Percentiles rank a stretch among this genome's conserved stretches.
Conservation (phyloP, 2,329 filamentous ascomycete species). For the Neobulgaria alba region DNA sequence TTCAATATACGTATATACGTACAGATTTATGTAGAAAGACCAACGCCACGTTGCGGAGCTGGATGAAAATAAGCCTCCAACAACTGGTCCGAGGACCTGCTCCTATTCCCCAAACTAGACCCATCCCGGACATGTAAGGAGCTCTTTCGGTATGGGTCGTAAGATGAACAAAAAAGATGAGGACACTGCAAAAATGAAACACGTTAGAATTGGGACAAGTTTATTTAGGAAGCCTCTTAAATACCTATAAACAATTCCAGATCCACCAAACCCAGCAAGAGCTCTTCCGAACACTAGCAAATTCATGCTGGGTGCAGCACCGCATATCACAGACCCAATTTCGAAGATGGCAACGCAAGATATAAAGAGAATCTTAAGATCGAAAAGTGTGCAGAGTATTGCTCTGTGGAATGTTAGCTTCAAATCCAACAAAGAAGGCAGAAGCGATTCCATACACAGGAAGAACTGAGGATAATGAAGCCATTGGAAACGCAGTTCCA, state of each 20-base stretch:
- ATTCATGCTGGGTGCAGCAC: constrained; percentile 30
- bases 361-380: constrained; percentile 22
- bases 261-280: constrained; percentile 37
- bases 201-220: background rate
- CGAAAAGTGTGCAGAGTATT: constrained; percentile 18
- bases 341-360: constrained; percentile 25
- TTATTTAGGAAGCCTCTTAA: background rate
- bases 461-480: constrained; percentile 22
- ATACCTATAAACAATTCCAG: constrained; percentile 33
- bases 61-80: constrained; percentile 30
- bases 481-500: constrained; percentile 27
- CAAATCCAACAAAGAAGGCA: constrained; percentile 10
- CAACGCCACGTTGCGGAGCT: constrained; percentile 29
- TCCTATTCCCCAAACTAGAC: constrained; percentile 32
- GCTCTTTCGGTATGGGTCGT: constrained; percentile 28
- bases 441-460: constrained; percentile 18
- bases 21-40: constrained; percentile 1
- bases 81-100: constrained; percentile 22
- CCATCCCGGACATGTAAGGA: constrained; percentile 27
- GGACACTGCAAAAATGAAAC: background rate
- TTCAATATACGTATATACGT: background rate
- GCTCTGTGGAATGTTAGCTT: constrained; percentile 25
- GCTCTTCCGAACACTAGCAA: constrained; percentile 41
- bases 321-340: constrained; percentile 30
- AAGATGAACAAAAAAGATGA: constrained; percentile 26